Evolutionary conservation across 306 rosid species (phyloP).

Genomic region (Malus asiatica): DNA sequence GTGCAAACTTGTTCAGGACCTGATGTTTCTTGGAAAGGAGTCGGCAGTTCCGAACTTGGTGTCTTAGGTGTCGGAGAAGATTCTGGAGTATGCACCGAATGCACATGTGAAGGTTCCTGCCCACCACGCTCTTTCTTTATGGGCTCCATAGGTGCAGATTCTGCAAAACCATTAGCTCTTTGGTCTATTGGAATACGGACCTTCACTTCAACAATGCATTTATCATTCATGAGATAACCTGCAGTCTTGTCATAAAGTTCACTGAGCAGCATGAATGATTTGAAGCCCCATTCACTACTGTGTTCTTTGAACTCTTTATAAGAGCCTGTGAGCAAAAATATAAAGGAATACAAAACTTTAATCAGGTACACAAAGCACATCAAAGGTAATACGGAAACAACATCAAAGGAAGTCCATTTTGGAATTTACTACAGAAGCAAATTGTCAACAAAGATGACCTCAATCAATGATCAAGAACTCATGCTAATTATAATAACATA

Average conservation of each 20-base stretch:
- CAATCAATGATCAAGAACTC: background rate
- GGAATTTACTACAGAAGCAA: background rate
- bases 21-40: background rate
- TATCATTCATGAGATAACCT: slow-evolving; percentile 4
- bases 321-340: background rate
- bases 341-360: background rate
- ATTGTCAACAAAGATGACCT: background rate
- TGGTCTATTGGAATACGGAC: background rate
- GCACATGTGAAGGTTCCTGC: background rate
- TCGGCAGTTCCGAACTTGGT: background rate
- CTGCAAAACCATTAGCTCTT: background rate
- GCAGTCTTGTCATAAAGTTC: background rate
- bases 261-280: background rate
- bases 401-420: background rate
- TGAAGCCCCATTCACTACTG: background rate
- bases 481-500: background rate
- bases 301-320: background rate
- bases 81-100: background rate
- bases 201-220: slow-evolving; percentile 2
- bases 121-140: background rate
- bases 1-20: background rate
- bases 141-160: background rate
- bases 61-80: background rate
- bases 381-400: background rate
- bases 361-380: background rate